Evolutionary conservation across 1,139 yeast genomes (phyloP).

Genomic region (Candida dubliniensis): DNA sequence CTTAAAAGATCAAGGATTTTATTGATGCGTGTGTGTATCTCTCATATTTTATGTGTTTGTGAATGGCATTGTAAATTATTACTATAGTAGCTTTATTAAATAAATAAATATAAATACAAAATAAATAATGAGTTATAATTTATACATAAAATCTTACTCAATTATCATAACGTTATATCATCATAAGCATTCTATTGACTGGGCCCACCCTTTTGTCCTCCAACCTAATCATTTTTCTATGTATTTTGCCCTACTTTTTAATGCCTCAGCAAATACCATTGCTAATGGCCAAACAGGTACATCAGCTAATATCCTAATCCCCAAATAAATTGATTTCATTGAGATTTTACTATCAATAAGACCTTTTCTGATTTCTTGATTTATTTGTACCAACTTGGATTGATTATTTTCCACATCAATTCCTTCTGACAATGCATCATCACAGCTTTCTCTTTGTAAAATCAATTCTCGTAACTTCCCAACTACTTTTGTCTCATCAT

Average conservation of each 20-base stretch:
- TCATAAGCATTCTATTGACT: too few relatives aligned
- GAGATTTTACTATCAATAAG: conserved; percentile 49
- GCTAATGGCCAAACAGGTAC: conserved; percentile 86
- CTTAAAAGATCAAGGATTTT: conserved; percentile 81
- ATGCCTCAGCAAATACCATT: conserved; percentile 71
- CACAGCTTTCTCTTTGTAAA: conserved; percentile 13
- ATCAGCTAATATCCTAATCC: conserved; percentile 72
- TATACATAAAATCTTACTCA: not conserved
- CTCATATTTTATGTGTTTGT: not conserved
- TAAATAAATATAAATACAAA: conserved; percentile 1
- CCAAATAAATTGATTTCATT: conserved; percentile 58
- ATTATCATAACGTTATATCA: too few relatives aligned
- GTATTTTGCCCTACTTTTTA: conserved; percentile 61
- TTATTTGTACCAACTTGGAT: conserved; percentile 9
- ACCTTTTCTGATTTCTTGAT: conserved; percentile 33
- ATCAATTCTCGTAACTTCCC: conserved; percentile 10
- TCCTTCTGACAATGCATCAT: conserved; percentile 13
- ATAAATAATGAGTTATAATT: not conserved
- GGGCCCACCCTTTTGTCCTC: too few relatives aligned
- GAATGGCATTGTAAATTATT: too few relatives aligned
- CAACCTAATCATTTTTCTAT: conserved; percentile 6
- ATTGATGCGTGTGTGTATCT: conserved; percentile 6
- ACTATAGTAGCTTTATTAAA: not conserved
- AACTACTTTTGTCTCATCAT: conserved; percentile 5
- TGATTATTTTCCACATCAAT: conserved; percentile 10